phyloP scores from a whole-genome alignment of 768 basidiomycete genomes.

The Lentinus brumalis region DNA sequence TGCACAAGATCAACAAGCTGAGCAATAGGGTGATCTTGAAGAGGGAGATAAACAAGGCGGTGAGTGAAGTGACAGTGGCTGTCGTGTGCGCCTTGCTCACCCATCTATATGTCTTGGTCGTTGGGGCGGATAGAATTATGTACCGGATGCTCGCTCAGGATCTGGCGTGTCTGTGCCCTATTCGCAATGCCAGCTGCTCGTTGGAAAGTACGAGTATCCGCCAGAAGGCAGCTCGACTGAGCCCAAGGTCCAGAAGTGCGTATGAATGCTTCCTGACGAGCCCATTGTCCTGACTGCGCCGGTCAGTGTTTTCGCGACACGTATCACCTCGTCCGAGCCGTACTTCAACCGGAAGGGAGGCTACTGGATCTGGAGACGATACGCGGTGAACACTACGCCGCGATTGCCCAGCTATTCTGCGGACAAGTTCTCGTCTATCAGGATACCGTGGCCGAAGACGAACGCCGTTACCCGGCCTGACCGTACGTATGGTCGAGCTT shows the following conservation, averaged over 20 bases:
- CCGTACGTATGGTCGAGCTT: constrained; percentile 34
- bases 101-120: background rate
- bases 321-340: constrained; percentile 62
- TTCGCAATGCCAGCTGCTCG: constrained; percentile 76
- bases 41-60: constrained; percentile 35
- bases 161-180: constrained; percentile 59
- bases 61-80: constrained; percentile 17
- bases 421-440: constrained; percentile 36
- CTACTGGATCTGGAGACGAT: constrained; percentile 73
- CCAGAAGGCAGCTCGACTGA: constrained; percentile 32
- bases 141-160: constrained; percentile 23
- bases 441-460: constrained; percentile 73
- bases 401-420: constrained; percentile 45
- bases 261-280: background rate
- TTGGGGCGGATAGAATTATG: constrained; percentile 5
- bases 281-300: background rate
- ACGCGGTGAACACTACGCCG: constrained; percentile 67
- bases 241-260: constrained; percentile 32
- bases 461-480: constrained; percentile 40
- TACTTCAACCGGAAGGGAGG: constrained; percentile 56
- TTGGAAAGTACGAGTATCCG: constrained; percentile 67
- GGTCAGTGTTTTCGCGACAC: constrained; percentile 74
- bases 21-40: constrained; percentile 68
- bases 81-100: background rate
- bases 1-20: constrained; percentile 71